Base-by-base conservation (phyloP, 148 eudicot species). In the Chenopodium album region DNA sequence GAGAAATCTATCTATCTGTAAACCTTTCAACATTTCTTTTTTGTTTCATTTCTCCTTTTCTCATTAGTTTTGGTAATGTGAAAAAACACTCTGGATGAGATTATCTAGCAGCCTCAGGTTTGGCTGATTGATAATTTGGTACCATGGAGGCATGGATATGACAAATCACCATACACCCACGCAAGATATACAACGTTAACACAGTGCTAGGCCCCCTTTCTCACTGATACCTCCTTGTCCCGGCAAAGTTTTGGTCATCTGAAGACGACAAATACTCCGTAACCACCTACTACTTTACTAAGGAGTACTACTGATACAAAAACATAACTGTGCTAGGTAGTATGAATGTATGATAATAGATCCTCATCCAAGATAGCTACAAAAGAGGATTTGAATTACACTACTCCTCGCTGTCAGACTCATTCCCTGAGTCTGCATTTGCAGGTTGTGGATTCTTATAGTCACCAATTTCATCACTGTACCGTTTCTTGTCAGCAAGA, bases 401-500 rank as follows among this genome's bases (percentile, higher is more conserved):
- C 83, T 90, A 93, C 16, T 85, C 77, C n/a, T 85, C 77, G 56
- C 90, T 90, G 78, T 85, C 95, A 34, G 98, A 91, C 50, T 92
- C 98, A 85, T 90, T 87, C 63, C 87, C 92, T 0, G 93, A 95
- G 79, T 84, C 95, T 50, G 84, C 80, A 59, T 79, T 83, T 67
- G 80, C 72, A 17, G 90, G 59, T 77, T 88, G 95, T 17, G 90
- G 91, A 85, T 89, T 94, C 81, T 89, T 94, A 81, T 96, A 96
- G 50, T 80, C 97, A 66, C 82, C 93, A n/a, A 91, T 82, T 79
- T 90, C 84, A 79, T 90, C 95, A 31, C 31, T 78, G 86, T 96
- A 96, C 9, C 99, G 91, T 72, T 89, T 88, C 80, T 91, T 92
- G 83, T 96, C 99, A 34, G 84, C 92, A 20, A 76, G 89, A 13